Conservation (phyloP, 2,329 filamentous ascomycete genomes). For the Knufia petricola region DNA sequence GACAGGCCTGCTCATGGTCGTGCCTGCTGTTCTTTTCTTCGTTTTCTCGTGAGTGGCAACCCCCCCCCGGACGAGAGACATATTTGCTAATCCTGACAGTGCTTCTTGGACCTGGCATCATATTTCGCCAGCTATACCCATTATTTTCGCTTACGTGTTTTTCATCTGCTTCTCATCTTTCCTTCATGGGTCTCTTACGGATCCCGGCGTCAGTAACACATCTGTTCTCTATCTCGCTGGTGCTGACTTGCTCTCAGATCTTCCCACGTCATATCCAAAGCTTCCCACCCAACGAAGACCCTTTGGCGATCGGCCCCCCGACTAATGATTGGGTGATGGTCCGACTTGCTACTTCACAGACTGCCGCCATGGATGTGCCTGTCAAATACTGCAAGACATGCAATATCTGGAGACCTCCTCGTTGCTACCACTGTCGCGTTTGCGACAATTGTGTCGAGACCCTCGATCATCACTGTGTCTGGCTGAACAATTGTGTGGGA, state of each 20-base stretch:
- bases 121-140: conserved; percentile 77
- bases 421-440: conserved; percentile 89
- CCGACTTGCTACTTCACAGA: conserved; percentile 61
- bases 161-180: conserved; percentile 89
- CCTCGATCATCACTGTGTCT: conserved; percentile 96
- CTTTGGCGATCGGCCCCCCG: conserved; percentile 68
- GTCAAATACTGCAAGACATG: conserved; percentile 98
- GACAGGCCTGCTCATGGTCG: conserved; percentile 68
- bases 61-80: neutral
- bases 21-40: conserved; percentile 77
- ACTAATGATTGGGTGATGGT: conserved; percentile 93
- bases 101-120: conserved; percentile 79
- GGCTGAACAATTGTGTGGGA: conserved; percentile 97
- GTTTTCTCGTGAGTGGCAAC: conserved; percentile 59
- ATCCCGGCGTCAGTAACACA: conserved; percentile 68
- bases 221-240: too few relatives aligned
- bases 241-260: conserved; percentile 50
- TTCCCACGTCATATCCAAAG: conserved; percentile 84
- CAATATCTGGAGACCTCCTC: conserved; percentile 91
- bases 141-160: conserved; percentile 84
- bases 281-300: conserved; percentile 78
- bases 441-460: conserved; percentile 98
- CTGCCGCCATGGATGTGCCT: conserved; percentile 91
- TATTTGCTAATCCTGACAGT: conserved; percentile 27
- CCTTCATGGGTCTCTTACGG: conserved; percentile 79